Evolutionary conservation across 2,329 filamentous ascomycete species (phyloP).

Genomic region (Diaporthe sp.): DNA sequence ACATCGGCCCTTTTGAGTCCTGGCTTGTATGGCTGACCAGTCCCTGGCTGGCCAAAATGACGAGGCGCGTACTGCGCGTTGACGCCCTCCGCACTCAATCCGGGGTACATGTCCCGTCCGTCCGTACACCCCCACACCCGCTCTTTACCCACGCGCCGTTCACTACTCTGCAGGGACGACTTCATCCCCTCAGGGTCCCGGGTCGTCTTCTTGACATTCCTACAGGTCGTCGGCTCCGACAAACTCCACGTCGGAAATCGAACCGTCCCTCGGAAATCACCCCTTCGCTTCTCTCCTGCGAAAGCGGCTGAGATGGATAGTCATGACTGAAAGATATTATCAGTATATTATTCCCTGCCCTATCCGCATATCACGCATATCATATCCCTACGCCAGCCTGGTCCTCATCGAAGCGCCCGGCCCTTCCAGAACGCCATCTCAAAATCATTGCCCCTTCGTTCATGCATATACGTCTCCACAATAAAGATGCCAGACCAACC

Average conservation of each 20-base stretch:
- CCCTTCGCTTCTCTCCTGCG: conserved; percentile 17
- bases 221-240: conserved; percentile 35
- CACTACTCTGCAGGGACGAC: neutral
- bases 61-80: conserved; percentile 21
- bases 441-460: neutral
- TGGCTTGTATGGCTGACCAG: neutral
- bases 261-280: conserved; percentile 1
- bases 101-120: conserved; percentile 19
- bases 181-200: neutral
- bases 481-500: neutral
- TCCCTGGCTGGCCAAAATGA: neutral
- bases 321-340: conserved; percentile 18
- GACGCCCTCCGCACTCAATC: conserved; percentile 24
- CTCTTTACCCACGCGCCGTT: conserved; percentile 8
- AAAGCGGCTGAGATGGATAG: conserved; percentile 33
- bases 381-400: conserved; percentile 18
- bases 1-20: conserved; percentile 23
- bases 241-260: conserved; percentile 38
- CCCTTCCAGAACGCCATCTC: conserved; percentile 23
- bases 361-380: conserved; percentile 6
- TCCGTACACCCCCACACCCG: conserved; percentile 28
- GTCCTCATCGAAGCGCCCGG: conserved; percentile 9
- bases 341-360: conserved; percentile 22
- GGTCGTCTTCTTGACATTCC: neutral
- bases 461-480: conserved; percentile 6